Evolutionary conservation across 305 asterid genomes (phyloP).

Genomic region (Fraxinus dipetala): DNA sequence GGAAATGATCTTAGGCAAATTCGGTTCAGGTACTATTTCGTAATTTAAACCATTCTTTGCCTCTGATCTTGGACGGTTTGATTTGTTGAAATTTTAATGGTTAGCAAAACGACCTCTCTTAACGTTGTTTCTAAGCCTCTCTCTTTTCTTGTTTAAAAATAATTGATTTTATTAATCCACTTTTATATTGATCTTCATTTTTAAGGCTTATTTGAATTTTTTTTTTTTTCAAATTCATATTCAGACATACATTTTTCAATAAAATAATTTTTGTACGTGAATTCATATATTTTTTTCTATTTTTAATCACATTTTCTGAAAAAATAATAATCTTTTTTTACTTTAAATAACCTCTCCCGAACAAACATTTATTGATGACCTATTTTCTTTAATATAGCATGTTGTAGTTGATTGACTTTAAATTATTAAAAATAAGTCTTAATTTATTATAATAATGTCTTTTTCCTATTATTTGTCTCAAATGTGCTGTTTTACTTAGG

Average conservation of each 20-base stretch:
- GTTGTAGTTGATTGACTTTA: background rate
- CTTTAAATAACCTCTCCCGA: background rate
- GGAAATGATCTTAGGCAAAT: conserved; percentile 95
- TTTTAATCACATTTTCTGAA: background rate
- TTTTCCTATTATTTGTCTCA: background rate
- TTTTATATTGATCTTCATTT: no score
- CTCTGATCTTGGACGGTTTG: conserved; percentile 4
- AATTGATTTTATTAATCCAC: no score
- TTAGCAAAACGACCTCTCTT: background rate
- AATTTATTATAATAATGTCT: background rate
- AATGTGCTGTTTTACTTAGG: background rate
- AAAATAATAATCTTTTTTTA: no score
- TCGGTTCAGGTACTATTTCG: conserved; percentile 69
- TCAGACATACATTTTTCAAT: background rate
- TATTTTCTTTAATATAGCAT: background rate
- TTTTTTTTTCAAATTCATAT: no score
- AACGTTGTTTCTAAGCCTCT: background rate
- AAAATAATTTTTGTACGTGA: background rate
- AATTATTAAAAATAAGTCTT: background rate
- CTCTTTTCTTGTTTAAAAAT: background rate
- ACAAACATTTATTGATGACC: background rate
- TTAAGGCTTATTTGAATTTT: no score
- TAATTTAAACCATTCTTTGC: background rate
- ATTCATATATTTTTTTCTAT: no score
- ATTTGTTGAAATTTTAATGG: background rate